A percentile compares a stretch with the other conserved stretches of the same genome.
Evolutionary conservation across 2,329 filamentous ascomycete species (phyloP).

Genomic region (Exophiala xenobiotica): DNA sequence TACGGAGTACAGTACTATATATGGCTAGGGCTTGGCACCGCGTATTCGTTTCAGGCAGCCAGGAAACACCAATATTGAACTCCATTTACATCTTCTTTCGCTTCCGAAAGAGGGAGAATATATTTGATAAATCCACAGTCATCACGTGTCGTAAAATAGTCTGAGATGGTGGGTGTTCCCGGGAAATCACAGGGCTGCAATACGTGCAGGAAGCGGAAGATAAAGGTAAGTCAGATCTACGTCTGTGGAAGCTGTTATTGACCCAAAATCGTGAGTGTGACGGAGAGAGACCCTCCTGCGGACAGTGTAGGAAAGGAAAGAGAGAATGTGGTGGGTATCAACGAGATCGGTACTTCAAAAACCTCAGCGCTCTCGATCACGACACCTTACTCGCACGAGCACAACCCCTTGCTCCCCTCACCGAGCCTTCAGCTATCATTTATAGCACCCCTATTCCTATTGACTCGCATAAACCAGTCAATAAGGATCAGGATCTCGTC

Average conservation of each 20-base stretch:
- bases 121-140: no score
- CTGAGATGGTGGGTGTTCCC: constrained; percentile 30
- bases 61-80: no score
- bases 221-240: constrained; percentile 24
- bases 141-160: no score
- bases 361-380: constrained; percentile 13
- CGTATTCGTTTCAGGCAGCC: no score
- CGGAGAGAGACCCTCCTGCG: constrained; percentile 13
- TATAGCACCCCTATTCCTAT: constrained; percentile 31
- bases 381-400: constrained; percentile 9
- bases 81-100: no score
- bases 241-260: not conserved
- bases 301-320: constrained; percentile 8
- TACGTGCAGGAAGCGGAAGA: constrained; percentile 31
- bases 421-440: constrained; percentile 26
- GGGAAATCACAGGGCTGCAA: constrained; percentile 30
- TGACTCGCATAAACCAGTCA: no score
- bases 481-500: no score
- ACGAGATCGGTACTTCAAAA: constrained; percentile 11
- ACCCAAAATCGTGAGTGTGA: constrained; percentile 12
- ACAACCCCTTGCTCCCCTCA: constrained; percentile 13
- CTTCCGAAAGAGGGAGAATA: no score
- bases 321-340: constrained; percentile 14
- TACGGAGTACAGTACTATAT: no score
- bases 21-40: no score